Base-by-base conservation (phyloP, 2,329 filamentous ascomycete species). In the Nectriaceae sp. region DNA sequence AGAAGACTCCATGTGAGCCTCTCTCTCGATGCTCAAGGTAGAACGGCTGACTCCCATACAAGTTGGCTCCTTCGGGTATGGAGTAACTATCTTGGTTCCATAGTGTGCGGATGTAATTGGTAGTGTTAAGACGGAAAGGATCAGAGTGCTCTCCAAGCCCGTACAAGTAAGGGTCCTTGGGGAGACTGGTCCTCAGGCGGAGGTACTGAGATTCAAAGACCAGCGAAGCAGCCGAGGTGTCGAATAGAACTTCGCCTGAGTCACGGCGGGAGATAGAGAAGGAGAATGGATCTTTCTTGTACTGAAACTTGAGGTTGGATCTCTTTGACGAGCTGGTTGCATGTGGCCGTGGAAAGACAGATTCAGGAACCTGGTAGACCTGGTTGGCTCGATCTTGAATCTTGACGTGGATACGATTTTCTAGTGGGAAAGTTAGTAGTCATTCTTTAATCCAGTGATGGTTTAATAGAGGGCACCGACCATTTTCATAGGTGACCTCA, bases 131-230 rank as follows among this genome's bases (percentile, higher is more conserved):
- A 40, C 80, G 78, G 60, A 90, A 83, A 1, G 83, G 75, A 57
- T 92, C 88, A 3, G 81, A 85, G 64, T 90, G 87, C 69, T 93
- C 89, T 29, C 89, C 89, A 2, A 93, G 76, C 1, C 90, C 89
- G 63, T 94, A 94, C 5, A 94, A 71, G 59, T 87, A 82, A 0
- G 88, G 87, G 44, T 83, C 74, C 1, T 80, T 67, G 0, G 89
- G 88, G 11, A 94, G 74, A 51, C 75, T 80, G 2, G 89, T 92
- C 37, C 87, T 79, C 49, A 93, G 74, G 18, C 85, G 82, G 20
- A 94, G 69, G 60, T 90, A 94, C 66, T 94, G 89, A 11, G 82
- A 83, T 69, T 94, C 85, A 59, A 91, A 94, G 37, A 94, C 74
- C 11, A 94, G 71, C 8, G 76, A 74, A 4, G 80, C 79, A 1